Percentiles rank a stretch among this genome's conserved stretches.
phyloP scores from a whole-genome alignment of 768 basidiomycete genomes.

The Boletus rubescentipes region DNA sequence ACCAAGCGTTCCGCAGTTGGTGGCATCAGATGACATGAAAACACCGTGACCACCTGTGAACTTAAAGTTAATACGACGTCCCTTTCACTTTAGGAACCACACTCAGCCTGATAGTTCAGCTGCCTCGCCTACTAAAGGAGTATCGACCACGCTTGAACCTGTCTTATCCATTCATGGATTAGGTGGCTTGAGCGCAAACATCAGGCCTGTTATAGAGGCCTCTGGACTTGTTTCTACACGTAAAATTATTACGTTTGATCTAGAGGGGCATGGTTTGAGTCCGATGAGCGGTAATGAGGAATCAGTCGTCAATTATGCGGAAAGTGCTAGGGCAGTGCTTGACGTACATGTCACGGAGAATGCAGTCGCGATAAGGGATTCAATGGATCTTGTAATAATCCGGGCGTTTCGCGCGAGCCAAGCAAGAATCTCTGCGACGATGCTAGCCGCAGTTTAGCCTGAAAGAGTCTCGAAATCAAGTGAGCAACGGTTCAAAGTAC shows the following conservation, averaged over 20 bases:
- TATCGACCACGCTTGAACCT: not conserved
- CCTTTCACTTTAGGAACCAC: not conserved
- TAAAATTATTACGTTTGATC: constrained; percentile 17
- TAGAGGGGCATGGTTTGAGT: constrained; percentile 7
- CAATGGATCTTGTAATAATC: not conserved
- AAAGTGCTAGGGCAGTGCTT: constrained; percentile 10
- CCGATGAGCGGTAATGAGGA: constrained; percentile 15
- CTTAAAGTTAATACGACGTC: not conserved
- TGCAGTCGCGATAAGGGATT: constrained; percentile 6
- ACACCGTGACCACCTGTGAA: not conserved
- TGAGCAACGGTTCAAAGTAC: not conserved
- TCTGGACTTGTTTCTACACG: constrained; percentile 7
- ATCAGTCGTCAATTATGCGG: constrained; percentile 12
- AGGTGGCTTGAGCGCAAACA: constrained; percentile 4
- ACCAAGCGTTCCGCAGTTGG: not conserved
- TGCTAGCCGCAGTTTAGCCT: constrained; percentile 1
- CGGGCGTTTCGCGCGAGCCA: not conserved
- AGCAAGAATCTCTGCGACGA: not conserved
- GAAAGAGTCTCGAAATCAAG: not conserved
- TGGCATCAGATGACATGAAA: constrained; percentile 1
- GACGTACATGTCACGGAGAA: constrained; percentile 7
- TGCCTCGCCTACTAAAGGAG: not conserved
- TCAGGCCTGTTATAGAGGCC: constrained; percentile 10
- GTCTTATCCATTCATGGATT: constrained; percentile 7
- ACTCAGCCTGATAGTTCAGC: not conserved